Base-by-base conservation (phyloP, 495 filamentous ascomycete genomes). In the Neurospora tetraspora region DNA sequence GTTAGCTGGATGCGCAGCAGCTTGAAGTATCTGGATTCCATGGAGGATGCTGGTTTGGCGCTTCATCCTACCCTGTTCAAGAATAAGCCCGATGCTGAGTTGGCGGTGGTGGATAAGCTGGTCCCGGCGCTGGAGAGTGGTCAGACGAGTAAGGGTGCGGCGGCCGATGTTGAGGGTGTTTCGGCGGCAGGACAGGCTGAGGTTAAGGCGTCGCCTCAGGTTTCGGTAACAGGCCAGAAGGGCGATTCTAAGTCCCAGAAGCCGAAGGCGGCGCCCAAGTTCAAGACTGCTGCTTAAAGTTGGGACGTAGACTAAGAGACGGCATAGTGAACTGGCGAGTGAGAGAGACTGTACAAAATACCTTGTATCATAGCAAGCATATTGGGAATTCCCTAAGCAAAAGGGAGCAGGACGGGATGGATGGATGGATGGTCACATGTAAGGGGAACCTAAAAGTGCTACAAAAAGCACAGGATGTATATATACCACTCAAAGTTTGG, bases 1-100 rank as follows among this genome's bases (percentile, higher is more conserved):
- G 92, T 94, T 18, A 87, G 87, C 47, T 97, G 93, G 85, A 90
- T 97, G 85, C 86, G 94, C 20, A 85, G 88, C 47, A 85, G 89
- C 18, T 74, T 96, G 70, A 83, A 84, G 69, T 84, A 87, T 69
- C 80, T 97, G 70, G 90, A 91, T 27, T 82, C 84, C 72, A 83
- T 92, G 79, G 74, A 82, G 4, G 92, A 96, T 75, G 87, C 86
- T 36, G 83, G 80, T 11, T 74, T 81, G 12, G 79, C 78, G 45
- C 74, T 81, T 45, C 68, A 73, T n/a, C 76, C 73, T 59, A 78
- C 84, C 4, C 77, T 76, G 53, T 79, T 82, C 72, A 81, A 81
- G 76, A 86, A 83, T 76, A 72, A 77, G 74, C 76, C 79, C 45
- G 81, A 38, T 34, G 79, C 78, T 71, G 77, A 85, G 78, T 81